Evolutionary conservation across 495 filamentous ascomycete genomes (phyloP), one percentile per base, ranked within the genome.

Genomic region (Articulospora tetracladia): DNA sequence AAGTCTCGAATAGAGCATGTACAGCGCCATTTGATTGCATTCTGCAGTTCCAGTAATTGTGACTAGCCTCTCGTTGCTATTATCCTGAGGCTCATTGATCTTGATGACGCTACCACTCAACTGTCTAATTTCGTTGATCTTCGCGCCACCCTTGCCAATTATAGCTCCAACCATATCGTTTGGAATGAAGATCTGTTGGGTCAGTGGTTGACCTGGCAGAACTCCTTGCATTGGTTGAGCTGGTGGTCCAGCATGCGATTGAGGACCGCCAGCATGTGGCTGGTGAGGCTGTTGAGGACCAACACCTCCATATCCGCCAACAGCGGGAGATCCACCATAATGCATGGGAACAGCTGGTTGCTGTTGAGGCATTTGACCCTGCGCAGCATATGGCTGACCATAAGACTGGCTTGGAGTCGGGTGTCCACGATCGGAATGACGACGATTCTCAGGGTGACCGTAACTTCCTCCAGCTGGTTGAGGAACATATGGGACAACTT

Each of bases 161-260:
- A 98, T 98, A 50, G 94, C 94, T 52, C 94, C 94, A 55, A 98
- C 94, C 94, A 98, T 98, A 69, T 98, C 94, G 72, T 98, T 98
- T 47, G 94, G 94, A 69, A 98, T 98, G 76, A 86, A 98, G 64
- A 98, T 98, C 73, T 98, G 94, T 70, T 98, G 94, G 1, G 94
- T 98, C 64, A 98, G 74, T 58, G 94, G 91, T 61, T 93, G 87
- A 34, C 91, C 92, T 34, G 90, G 87, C 58, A 94, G 82, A 67
- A 87, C 84, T 46, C 84, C 85, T 66, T 85, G 84, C 71, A 92
- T 86, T 4, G 91, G 90, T 57, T 86, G 86, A 48, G 77, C 80
- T 47, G 86, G 82, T 55, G 87, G 89, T 22, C 72, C 82, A 65
- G 75, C 79, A 63, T 83, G 81, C 47, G 49, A 75, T 74, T 55